Evolutionary conservation across 345 rosid species (phyloP), one percentile per base, ranked within the genome.

Genomic region (Geranium rotundifolium): DNA sequence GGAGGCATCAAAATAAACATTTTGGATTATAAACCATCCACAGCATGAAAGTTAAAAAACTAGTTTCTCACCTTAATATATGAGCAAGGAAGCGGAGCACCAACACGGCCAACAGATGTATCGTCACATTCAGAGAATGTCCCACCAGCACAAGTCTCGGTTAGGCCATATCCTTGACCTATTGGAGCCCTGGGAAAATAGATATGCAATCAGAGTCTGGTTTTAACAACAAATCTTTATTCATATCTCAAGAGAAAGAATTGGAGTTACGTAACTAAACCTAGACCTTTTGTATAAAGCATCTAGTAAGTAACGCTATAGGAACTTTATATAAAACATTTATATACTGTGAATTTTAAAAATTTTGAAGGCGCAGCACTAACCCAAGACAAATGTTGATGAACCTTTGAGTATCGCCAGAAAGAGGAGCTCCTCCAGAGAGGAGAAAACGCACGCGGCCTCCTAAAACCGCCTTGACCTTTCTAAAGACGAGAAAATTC

Each of bases 61-160:
- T 46, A 46, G 12, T 46, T 46, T 46, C 52, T 77, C 72, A 90
- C 99, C 96, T 95, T 95, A 63, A 95, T 66, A 74, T 76, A 86
- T n/a, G 99, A 82, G 82, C 93, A 84, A 81, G 99, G 96, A 69
- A 95, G 82, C 55, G 99, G 96, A 76, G 89, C 83, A 59, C 99
- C 99, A 55, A 84, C 99, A 71, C 99, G 93, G 56, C 97, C 99
- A 77, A 90, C 93, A 4, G 99, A 85, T 70, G 85, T 61, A 81
- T 95, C 99, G 70, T 90, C 97, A 69, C 86, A 79, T 82, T 90
- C 99, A 12, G 96, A 88, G 78, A 95, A 95, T 58, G 97, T 79
- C 73, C 95, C 97, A 46, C 97, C 99, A 68, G 99, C 99, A 75
- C 96, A 88, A 39, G 96, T 90, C 82, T 95, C 99, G 17, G 97